Percentiles rank a stretch among this genome's conserved stretches.
These are phyloP conservation scores for Penicillium coffeae DNA, from an alignment of 495 filamentous ascomycete species.

Conservation along the genomic window DNA sequence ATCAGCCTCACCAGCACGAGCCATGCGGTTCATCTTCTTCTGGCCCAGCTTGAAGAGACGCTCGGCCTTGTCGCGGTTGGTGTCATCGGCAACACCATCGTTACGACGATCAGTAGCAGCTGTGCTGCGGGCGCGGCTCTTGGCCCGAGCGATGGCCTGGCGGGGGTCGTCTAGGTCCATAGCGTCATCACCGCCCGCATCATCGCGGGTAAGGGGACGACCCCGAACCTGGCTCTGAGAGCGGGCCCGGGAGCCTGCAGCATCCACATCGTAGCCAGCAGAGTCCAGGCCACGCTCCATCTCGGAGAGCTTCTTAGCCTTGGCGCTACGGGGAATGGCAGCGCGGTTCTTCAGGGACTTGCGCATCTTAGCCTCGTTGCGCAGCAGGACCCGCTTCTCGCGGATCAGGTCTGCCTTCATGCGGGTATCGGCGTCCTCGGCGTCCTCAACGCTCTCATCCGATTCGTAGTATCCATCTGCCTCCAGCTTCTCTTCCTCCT, in stretches of 20 bases:
- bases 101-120: conserved; percentile 71
- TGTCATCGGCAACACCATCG: conserved; percentile 59
- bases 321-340: conserved; percentile 73
- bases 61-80: conserved; percentile 72
- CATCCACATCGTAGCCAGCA: conserved; percentile 76
- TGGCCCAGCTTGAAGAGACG: conserved; percentile 81
- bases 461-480: conserved; percentile 78
- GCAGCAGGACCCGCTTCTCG: conserved; percentile 82
- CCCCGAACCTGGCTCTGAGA: conserved; percentile 61
- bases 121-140: conserved; percentile 75
- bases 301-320: conserved; percentile 71
- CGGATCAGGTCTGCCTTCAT: conserved; percentile 93
- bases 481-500: conserved; percentile 88
- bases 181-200: conserved; percentile 62
- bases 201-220: conserved; percentile 50
- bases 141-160: conserved; percentile 64
- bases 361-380: conserved; percentile 86
- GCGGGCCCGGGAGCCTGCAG: conserved; percentile 68
- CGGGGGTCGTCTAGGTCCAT: conserved; percentile 82
- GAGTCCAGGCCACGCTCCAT: conserved; percentile 80
- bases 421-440: conserved; percentile 77
- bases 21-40: conserved; percentile 98
- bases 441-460: conserved; percentile 67
- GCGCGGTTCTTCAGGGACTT: conserved; percentile 96
- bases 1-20: conserved; percentile 93